Conservation (phyloP, 805 yeast genomes). For the Kurtzmaniella cleridarum region DNA sequence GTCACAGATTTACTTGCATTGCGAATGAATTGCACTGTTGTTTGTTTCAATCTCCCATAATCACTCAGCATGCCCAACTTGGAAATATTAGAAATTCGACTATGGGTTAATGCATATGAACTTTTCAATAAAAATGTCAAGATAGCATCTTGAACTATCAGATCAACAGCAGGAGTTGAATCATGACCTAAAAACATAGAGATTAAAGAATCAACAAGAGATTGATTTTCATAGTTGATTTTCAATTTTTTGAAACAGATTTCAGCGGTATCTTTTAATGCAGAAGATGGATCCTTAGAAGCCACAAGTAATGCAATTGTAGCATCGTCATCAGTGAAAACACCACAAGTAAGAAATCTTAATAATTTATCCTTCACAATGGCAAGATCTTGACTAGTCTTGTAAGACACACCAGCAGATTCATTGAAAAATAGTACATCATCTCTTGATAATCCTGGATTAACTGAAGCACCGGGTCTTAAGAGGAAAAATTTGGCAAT, state of each 20-base stretch:
- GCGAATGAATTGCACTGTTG: conserved; percentile 58
- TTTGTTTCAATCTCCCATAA: conserved; percentile 45
- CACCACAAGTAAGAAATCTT: conserved; percentile 37
- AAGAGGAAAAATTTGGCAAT: conserved; percentile 57
- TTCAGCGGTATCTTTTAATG: conserved; percentile 51
- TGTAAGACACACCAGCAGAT: conserved; percentile 61
- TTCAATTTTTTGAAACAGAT: conserved; percentile 44
- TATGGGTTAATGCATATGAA: conserved; percentile 40
- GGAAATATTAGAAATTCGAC: conserved; percentile 43
- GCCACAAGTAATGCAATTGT: conserved; percentile 57
- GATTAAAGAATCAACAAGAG: conserved; percentile 40
- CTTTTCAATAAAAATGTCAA: conserved; percentile 48
- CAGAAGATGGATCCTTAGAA: conserved; percentile 51
- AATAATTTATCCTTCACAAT: conserved; percentile 20
- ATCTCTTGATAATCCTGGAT: conserved; percentile 56
- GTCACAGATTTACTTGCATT: conserved; percentile 40
- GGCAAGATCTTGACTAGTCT: conserved; percentile 39
- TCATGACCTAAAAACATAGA: conserved; percentile 48
- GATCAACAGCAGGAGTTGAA: conserved; percentile 48
- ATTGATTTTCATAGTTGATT: conserved; percentile 47
- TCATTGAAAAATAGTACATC: conserved; percentile 62
- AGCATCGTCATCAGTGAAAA: conserved; percentile 29
- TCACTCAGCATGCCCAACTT: conserved; percentile 58
- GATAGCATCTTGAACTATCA: conserved; percentile 52
- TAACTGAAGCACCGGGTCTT: conserved; percentile 20